Evolutionary conservation across 257 asterid genomes (phyloP), one percentile per base, ranked within the genome.

Genomic region (Rauvolfia tetraphylla): DNA sequence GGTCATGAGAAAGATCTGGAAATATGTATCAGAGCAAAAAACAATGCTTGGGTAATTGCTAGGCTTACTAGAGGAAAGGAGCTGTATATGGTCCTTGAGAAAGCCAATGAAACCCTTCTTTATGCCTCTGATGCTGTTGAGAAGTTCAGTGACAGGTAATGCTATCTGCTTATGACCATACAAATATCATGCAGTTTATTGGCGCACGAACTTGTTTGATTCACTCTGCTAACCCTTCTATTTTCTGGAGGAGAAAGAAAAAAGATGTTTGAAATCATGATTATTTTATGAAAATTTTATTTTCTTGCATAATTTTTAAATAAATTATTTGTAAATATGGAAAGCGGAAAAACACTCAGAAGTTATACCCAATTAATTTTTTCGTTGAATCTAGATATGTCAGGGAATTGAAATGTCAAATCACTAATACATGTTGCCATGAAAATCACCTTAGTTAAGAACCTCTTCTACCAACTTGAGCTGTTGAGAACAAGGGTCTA

Each of bases 31-130:
- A 89, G 98, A 86, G 96, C 91, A 23, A 95, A 89, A 89, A 95
- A 95, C 89, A 92, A 86, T 78, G 96, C 99, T 70, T 95, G 98
- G 99, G 87, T 91, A 76, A 90, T 95, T 59, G 97, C 96, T 69
- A 90, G 92, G 71, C 83, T 88, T 54, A 85, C 91, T 36, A 82
- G 93, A 81, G 97, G 96, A 76, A 93, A 90, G 88, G 99, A 91
- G 83, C 97, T 95, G 38, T 93, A 89, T 74, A 86, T 95, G 98
- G 97, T 90, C 82, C 95, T 95, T 65, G 99, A 95, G 88, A 95
- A 93, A 89, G 98, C 96, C 79, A 88, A 77, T 83, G 99, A 95
- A 79, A 93, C 98, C 41, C 97, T 95, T 78, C 96, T 95, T 54
- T 95, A 86, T 73, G 98, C 98, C 76, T 86, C 97, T 57, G 98